Percentiles rank a stretch among this genome's conserved stretches.
These are phyloP conservation scores for Dactylonectria macrodidyma DNA, from an alignment of 2,329 filamentous ascomycete genomes.

Conservation along the genomic window DNA sequence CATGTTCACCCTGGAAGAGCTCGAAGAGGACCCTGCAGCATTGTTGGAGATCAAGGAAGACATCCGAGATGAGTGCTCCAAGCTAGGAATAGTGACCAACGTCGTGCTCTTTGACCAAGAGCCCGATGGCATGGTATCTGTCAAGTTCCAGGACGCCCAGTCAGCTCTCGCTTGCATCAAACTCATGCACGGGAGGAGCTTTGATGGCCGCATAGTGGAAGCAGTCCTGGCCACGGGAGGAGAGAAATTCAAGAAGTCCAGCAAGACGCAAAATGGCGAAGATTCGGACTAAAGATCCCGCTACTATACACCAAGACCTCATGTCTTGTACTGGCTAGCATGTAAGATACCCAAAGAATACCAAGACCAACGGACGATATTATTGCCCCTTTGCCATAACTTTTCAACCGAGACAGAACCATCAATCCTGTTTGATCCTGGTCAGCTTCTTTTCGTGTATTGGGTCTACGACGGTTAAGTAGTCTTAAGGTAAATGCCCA, in stretches of 20 bases:
- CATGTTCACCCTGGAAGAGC: conserved; percentile 91
- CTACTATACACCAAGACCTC: conserved; percentile 15
- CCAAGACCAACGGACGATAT: conserved; percentile 23
- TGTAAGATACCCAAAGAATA: conserved; percentile 48
- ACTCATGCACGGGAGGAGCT: conserved; percentile 85
- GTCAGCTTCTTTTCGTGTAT: background rate
- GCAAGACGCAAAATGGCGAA: conserved; percentile 65
- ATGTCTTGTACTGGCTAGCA: conserved; percentile 34
- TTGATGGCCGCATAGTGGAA: conserved; percentile 79
- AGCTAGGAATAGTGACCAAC: conserved; percentile 90
- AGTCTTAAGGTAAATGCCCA: conserved; percentile 43
- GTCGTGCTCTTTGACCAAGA: conserved; percentile 93
- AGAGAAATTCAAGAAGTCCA: conserved; percentile 81
- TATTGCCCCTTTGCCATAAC: background rate
- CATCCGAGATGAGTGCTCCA: conserved; percentile 89
- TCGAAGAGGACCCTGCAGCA: conserved; percentile 87
- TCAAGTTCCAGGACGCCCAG: conserved; percentile 82
- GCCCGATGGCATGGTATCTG: conserved; percentile 84
- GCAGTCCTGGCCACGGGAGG: conserved; percentile 80
- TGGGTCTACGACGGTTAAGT: conserved; percentile 14
- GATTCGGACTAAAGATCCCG: conserved; percentile 50
- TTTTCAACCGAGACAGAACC: background rate
- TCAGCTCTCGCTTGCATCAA: conserved; percentile 81
- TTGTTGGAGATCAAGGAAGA: conserved; percentile 95
- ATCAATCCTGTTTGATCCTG: background rate